phyloP scores from a whole-genome alignment of 495 filamentous ascomycete genomes.

The Aspergillus panamensis region DNA sequence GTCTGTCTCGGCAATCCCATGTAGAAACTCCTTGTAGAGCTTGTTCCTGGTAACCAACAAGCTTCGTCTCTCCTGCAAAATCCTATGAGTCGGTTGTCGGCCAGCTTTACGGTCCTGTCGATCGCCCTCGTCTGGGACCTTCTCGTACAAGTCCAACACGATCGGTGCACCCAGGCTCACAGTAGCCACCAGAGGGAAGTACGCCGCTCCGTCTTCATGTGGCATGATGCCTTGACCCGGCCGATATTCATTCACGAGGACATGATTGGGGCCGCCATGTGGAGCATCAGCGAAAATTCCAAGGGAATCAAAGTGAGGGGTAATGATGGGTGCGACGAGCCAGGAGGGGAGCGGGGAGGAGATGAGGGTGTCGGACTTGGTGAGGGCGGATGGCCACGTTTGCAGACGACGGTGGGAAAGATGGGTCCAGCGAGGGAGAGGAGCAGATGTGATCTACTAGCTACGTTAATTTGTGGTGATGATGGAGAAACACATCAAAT shows the following conservation, averaged over 20 bases:
- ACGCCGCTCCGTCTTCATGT: conserved; percentile 89
- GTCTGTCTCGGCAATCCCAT: conserved; percentile 66
- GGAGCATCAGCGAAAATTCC: conserved; percentile 67
- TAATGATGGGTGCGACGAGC: conserved; percentile 66
- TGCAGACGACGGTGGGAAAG: conserved; percentile 85
- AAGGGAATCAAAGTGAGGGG: conserved; percentile 54
- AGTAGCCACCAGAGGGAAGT: conserved; percentile 83
- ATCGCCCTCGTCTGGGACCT: conserved; percentile 41
- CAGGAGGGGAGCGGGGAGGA: conserved; percentile 71
- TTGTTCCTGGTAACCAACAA: conserved; percentile 66
- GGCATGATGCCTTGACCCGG: conserved; percentile 92
- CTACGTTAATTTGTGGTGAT: too few species aligned
- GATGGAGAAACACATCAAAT: too few species aligned
- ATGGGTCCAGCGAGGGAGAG: conserved; percentile 77
- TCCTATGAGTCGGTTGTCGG: conserved; percentile 53
- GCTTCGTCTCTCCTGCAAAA: conserved; percentile 85
- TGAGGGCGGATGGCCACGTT: conserved; percentile 80
- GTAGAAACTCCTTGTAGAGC: conserved; percentile 69
- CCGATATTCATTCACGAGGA: conserved; percentile 87
- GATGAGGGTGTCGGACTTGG: conserved; percentile 67
- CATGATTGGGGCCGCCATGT: conserved; percentile 79
- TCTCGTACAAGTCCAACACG: conserved; percentile 74
- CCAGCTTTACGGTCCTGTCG: conserved; percentile 24
- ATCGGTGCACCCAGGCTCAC: conserved; percentile 76
- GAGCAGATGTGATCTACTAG: conserved; percentile 48